Conservation (phyloP, 2,329 filamentous ascomycete species). For the Ceratocystis cubensis region DNA sequence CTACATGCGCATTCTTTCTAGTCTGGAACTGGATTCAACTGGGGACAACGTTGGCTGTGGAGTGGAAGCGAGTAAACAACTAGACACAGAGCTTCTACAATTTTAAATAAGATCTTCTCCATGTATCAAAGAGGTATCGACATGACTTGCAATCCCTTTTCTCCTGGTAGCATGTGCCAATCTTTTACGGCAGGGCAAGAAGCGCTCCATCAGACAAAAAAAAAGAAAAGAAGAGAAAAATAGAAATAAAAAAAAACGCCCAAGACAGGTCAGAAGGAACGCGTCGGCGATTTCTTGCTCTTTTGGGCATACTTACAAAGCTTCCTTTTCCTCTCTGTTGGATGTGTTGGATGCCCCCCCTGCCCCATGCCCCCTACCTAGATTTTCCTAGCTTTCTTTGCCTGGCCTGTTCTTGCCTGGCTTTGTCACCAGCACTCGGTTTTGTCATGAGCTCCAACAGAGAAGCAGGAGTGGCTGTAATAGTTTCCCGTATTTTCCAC, state of each 20-base stretch:
- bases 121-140: too few relatives aligned
- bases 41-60: too few relatives aligned
- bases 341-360: background rate
- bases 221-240: background rate
- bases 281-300: background rate
- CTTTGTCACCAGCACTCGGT: background rate
- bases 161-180: background rate
- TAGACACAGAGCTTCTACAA: too few relatives aligned
- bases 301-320: background rate
- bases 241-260: background rate
- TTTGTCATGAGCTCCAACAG: slow-evolving; percentile 1
- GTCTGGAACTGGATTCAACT: too few relatives aligned
- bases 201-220: background rate
- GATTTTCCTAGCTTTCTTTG: background rate
- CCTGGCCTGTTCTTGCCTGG: background rate
- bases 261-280: background rate
- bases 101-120: too few relatives aligned
- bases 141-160: background rate
- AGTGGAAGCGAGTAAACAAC: too few relatives aligned
- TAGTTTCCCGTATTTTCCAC: background rate
- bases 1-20: too few relatives aligned
- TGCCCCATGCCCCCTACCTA: background rate
- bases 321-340: background rate
- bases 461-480: background rate
- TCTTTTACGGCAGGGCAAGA: background rate